Conservation (phyloP, 1,284 basidiomycete genomes). For the Cystobasidium pallidum region DNA sequence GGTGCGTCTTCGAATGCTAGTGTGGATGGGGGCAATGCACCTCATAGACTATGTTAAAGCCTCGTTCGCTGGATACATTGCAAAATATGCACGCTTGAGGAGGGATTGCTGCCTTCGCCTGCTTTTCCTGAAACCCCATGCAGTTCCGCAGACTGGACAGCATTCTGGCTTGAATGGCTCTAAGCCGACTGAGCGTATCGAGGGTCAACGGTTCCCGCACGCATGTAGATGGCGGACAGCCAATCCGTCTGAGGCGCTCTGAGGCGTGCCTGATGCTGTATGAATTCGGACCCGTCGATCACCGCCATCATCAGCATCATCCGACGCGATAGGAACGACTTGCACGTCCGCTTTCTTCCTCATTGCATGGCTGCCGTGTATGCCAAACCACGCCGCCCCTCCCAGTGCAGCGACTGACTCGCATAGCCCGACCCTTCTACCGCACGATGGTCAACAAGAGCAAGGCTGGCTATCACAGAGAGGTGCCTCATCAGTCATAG, state of each 20-base stretch:
- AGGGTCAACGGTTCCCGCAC: too few species aligned
- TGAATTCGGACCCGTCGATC: not conserved
- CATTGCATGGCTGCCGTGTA: not conserved
- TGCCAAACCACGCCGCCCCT: not conserved
- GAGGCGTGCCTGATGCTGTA: too few species aligned
- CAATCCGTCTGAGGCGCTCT: too few species aligned
- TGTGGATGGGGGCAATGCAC: not conserved
- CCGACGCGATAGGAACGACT: not conserved
- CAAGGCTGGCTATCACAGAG: conserved; percentile 13
- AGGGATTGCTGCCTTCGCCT: not conserved
- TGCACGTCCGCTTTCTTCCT: not conserved
- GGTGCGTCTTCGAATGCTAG: too few species aligned
- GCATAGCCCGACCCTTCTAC: not conserved
- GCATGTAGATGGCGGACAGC: too few species aligned
- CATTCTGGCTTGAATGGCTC: too few species aligned
- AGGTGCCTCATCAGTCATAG: too few species aligned
- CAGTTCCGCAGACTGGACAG: conserved; percentile 22
- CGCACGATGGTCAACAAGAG: conserved; percentile 19
- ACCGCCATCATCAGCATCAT: not conserved
- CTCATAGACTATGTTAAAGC: conserved; percentile 42
- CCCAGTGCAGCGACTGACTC: not conserved
- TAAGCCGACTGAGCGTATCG: too few species aligned
- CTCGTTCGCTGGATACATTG: conserved; percentile 20
- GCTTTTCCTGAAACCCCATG: conserved; percentile 2
- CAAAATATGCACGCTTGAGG: conserved; percentile 35